phyloP scores from a whole-genome alignment of 1,284 basidiomycete genomes.

The Tilletia walkeri region DNA sequence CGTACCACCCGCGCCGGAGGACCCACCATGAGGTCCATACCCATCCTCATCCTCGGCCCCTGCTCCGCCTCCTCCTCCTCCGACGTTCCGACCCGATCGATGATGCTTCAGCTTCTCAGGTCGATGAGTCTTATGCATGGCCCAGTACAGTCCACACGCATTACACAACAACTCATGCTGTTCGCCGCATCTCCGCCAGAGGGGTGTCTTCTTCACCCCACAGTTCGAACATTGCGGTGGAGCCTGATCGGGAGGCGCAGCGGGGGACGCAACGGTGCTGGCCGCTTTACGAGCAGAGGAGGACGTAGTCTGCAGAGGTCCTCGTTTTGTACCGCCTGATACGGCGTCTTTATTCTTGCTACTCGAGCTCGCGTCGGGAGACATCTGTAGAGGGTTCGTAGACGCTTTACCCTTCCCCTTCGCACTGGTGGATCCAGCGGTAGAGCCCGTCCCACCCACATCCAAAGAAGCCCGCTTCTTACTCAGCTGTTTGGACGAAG shows the following conservation, averaged over 20 bases:
- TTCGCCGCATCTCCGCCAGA: conserved; percentile 50
- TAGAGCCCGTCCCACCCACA: neutral
- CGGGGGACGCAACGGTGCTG: conserved; percentile 10
- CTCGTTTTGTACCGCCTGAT: neutral
- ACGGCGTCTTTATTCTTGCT: neutral
- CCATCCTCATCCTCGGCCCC: neutral
- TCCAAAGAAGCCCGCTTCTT: conserved; percentile 1
- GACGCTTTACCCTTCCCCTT: conserved; percentile 2
- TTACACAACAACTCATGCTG: conserved; percentile 47
- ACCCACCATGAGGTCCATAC: too few species aligned
- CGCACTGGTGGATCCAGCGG: neutral
- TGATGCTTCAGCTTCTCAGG: conserved; percentile 44
- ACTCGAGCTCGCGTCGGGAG: neutral
- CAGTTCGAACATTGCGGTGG: conserved; percentile 49
- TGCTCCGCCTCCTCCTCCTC: neutral
- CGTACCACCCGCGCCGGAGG: neutral
- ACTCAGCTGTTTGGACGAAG: neutral
- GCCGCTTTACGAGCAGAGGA: conserved; percentile 10
- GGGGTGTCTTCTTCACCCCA: conserved; percentile 46
- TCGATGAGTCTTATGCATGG: conserved; percentile 51
- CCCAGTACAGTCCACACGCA: conserved; percentile 52
- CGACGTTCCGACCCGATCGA: conserved; percentile 4
- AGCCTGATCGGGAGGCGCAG: conserved; percentile 16
- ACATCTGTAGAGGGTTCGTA: neutral
- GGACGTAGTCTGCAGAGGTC: neutral